Evolutionary conservation across 108 stramenopile species (phyloP).

Genomic region (Skeletonema marinoi): DNA sequence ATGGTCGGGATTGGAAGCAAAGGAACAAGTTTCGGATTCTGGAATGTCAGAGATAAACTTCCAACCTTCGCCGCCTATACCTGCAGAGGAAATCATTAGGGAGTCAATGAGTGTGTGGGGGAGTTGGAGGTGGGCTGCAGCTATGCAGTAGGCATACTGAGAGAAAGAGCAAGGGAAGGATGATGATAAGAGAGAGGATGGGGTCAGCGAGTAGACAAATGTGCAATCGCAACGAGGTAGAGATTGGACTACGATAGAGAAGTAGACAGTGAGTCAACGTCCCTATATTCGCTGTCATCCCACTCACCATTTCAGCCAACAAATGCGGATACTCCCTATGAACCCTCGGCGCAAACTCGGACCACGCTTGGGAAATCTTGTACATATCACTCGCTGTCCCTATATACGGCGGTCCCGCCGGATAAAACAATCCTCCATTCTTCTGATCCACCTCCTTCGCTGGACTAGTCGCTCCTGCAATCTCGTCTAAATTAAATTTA

Average conservation of each 20-base stretch:
- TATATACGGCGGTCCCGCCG: conserved; percentile 93
- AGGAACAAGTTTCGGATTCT: conserved; percentile 30
- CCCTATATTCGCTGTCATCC: too few relatives aligned
- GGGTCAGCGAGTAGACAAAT: too few relatives aligned
- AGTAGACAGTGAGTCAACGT: too few relatives aligned
- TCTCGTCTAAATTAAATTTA: conserved; percentile 64
- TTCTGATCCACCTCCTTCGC: conserved; percentile 42
- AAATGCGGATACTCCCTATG: conserved; percentile 69
- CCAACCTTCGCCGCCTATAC: conserved; percentile 65
- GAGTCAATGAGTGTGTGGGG: conserved; percentile 69
- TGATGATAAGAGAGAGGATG: background rate
- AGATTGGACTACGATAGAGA: background rate
- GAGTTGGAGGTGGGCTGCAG: conserved; percentile 72
- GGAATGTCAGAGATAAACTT: conserved; percentile 51
- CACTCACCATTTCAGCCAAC: conserved; percentile 67
- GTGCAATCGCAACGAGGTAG: background rate
- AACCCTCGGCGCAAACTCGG: conserved; percentile 73
- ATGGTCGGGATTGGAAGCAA: conserved; percentile 35
- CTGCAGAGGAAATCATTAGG: conserved; percentile 65
- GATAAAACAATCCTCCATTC: conserved; percentile 58
- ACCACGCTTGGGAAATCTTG: conserved; percentile 69
- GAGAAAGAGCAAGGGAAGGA: conserved; percentile 12
- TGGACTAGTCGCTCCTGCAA: conserved; percentile 68
- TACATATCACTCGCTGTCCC: conserved; percentile 81
- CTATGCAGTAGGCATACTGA: conserved; percentile 75